Conservation (phyloP, 2,329 filamentous ascomycete species). For the Trichoderma cornu-damae region DNA sequence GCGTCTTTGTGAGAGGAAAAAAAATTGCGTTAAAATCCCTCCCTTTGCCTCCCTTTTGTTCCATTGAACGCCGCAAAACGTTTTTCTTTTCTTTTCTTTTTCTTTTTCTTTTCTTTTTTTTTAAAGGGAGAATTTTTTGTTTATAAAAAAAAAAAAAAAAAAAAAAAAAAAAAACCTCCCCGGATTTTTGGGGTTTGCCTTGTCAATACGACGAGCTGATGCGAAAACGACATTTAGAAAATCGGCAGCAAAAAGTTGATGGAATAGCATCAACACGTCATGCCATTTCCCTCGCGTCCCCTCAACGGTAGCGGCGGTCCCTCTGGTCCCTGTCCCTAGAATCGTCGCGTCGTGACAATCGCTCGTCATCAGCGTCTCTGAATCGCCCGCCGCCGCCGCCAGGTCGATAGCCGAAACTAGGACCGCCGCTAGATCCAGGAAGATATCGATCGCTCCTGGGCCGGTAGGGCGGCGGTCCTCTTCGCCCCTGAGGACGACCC, state of each 20-base stretch:
- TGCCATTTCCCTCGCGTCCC: background rate
- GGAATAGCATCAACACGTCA: background rate
- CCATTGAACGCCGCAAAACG: background rate
- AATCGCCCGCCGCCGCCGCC: background rate
- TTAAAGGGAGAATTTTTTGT: too few species aligned
- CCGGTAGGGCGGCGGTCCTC: slow-evolving; percentile 25
- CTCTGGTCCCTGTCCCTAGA: slow-evolving; percentile 12
- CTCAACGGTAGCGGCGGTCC: slow-evolving; percentile 18
- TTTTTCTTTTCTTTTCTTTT: too few species aligned
- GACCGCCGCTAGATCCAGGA: slow-evolving; percentile 26
- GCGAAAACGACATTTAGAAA: background rate
- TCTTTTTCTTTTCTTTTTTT: too few species aligned
- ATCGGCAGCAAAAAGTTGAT: background rate
- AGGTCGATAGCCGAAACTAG: slow-evolving; percentile 24
- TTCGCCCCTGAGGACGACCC: slow-evolving; percentile 29
- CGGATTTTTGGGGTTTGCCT: too few species aligned
- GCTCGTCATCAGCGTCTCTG: slow-evolving; percentile 21
- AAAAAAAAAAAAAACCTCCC: too few species aligned
- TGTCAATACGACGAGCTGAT: too few species aligned
- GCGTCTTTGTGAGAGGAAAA: background rate
- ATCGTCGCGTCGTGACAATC: slow-evolving; percentile 8
- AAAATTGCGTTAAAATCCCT: background rate
- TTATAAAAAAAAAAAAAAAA: too few species aligned
- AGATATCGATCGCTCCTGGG: slow-evolving; percentile 33
- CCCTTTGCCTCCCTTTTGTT: background rate